Conservation (phyloP, 306 rosid species). For the Potentilla sterilis region DNA sequence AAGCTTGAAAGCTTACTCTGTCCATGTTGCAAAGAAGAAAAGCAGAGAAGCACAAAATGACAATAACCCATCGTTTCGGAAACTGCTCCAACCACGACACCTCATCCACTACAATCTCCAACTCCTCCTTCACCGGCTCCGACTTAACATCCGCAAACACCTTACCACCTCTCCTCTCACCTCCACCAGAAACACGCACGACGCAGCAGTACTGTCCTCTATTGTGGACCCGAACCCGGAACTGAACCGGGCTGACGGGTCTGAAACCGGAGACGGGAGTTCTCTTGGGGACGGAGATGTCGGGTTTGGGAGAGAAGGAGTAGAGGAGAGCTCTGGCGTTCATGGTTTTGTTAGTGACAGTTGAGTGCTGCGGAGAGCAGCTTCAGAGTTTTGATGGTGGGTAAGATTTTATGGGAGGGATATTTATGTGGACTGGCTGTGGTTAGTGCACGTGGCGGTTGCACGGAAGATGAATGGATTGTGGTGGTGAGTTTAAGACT, state of each 20-base stretch:
- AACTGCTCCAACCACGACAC: slow-evolving; percentile 70
- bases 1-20: slow-evolving; percentile 47
- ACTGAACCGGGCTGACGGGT: background rate
- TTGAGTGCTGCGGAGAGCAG: background rate
- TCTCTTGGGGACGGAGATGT: slow-evolving; percentile 28
- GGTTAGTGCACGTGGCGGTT: slow-evolving; percentile 52
- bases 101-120: slow-evolving; percentile 30
- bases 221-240: slow-evolving; percentile 11
- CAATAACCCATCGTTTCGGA: slow-evolving; percentile 94
- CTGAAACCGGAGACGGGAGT: slow-evolving; percentile 11
- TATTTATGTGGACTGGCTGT: slow-evolving; percentile 50
- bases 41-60: slow-evolving; percentile 81
- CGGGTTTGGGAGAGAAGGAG: slow-evolving; percentile 47
- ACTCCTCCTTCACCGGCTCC: slow-evolving; percentile 34
- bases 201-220: slow-evolving; percentile 23
- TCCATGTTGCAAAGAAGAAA: slow-evolving; percentile 98
- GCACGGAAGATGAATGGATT: background rate
- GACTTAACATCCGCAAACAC: slow-evolving; percentile 68
- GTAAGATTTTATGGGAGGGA: slow-evolving; percentile 20
- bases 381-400: background rate
- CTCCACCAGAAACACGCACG: slow-evolving; percentile 24
- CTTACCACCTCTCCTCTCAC: slow-evolving; percentile 35
- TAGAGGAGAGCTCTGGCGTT: slow-evolving; percentile 62
- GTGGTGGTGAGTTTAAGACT: background rate
- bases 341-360: slow-evolving; percentile 35